Evolutionary conservation across 2,329 filamentous ascomycete species (phyloP), one percentile per base, ranked within the genome.

Genomic region (Neospermospora avenae): DNA sequence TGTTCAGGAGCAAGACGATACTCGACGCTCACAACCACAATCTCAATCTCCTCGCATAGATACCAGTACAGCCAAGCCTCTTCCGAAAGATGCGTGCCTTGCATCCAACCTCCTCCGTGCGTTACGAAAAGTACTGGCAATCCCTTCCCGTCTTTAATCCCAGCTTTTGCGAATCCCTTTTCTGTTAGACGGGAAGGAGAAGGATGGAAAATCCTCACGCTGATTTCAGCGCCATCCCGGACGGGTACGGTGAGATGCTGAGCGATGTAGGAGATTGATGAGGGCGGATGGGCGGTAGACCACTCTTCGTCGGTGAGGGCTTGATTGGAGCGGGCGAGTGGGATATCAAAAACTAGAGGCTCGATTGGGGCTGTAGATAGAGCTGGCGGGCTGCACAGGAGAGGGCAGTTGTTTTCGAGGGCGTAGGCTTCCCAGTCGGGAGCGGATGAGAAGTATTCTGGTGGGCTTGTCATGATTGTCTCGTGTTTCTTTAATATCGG

Each of bases 1-100:
- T 55, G 25, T n/a, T 42, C 52, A 11, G 52, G 52, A 55, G 52
- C 37, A 3, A 55, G 52, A 14, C 52, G 52, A 39, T 55, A 55
- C 37, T 55, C 37, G n/a, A 55, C 42, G 24, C 48, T 51, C 28
- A 51, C 28, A 13, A 51, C 18, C 18, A 16, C 18, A 8, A 51
- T 18, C 28, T 51, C 48, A 11, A 51, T 35, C 34, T 51, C 8
- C 31, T 51, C 31, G 11, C 34, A 51, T 2, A 51, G 31, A 35
- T 51, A 18, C 48, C 48, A 51, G 6, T 37, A 24, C 7, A 51
- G 48, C 48, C 48, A 51, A 4, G 48, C 48, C 18, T 51, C 48
- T 4, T 51, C 48, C 2, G 48, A 51, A 3, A 37, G n/a, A 37
- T 51, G 48, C 13, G 31, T 51, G 13, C 31, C 48, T 34, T 51